Base-by-base conservation (phyloP, 148 eudicot genomes). In the Gaultheria prostrata region DNA sequence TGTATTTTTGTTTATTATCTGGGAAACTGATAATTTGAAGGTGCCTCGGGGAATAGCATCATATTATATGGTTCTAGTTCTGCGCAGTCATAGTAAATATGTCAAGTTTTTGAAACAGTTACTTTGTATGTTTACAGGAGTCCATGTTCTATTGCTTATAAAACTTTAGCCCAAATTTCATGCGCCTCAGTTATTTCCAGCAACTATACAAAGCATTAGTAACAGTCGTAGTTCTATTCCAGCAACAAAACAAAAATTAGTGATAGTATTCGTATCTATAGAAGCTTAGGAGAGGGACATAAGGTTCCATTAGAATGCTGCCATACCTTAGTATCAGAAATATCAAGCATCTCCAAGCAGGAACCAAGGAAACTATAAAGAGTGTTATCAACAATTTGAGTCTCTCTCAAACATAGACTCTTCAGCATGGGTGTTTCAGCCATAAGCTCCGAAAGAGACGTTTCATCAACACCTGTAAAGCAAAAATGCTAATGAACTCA, bases 331-430 rank as follows among this genome's bases (percentile, higher is more conserved):
- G 97, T 93, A 86, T 91, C 87, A 78, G 95, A 92, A 86, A 96
- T 91, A 88, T 94, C 94, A 85, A 96, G 98, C 92, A 88, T 88
- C 90, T 94, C 94, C 87, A 96, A 88, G 78, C 89, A 89, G 61
- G 83, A 87, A 70, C 99, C 97, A 80, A 82, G 78, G 80, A 93
- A 91, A 39, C 80, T 85, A 87, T 80, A 83, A 43, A 96, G 86
- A 71, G 89, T 89, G 24, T 83, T 72, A 59, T 92, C 95, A 83
- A 72, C 89, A 63, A 89, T 85, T 48, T 79, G 81, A 85, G 91
- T 92, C 81, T 91, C 94, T 81, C 95, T 92, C 85, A 96, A 82
- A 86, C 95, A 94, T 43, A 96, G 97, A 87, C 89, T 89, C 90
- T 87, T 93, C 59, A 96, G 84, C 86, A 78, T 83, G 54, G 77